A percentile compares a stretch with the other conserved stretches of the same genome.
These are phyloP conservation scores for Epichloe amarillans DNA, from an alignment of 2,329 filamentous ascomycete species.

Conservation along the genomic window DNA sequence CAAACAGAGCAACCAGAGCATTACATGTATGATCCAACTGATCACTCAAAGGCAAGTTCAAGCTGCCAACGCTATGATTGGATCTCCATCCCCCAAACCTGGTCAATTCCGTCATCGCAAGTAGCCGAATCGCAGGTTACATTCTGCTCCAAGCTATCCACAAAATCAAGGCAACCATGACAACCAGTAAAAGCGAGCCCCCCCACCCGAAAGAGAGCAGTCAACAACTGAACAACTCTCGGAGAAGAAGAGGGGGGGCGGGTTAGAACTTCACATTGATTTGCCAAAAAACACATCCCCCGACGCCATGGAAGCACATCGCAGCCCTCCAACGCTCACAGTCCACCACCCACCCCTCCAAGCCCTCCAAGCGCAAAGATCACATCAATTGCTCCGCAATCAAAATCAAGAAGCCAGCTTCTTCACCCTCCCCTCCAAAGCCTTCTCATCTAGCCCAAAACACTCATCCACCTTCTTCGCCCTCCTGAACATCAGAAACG, in stretches of 20 bases:
- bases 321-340: neutral
- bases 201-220: too few species aligned
- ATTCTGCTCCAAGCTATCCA: neutral
- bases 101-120: neutral
- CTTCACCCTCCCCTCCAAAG: neutral
- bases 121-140: neutral
- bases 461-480: conserved; percentile 54
- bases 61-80: neutral
- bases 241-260: too few species aligned
- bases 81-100: neutral
- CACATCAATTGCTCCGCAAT: conserved; percentile 7
- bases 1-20: too few species aligned
- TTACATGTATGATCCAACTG: too few species aligned
- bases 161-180: neutral
- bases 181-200: neutral
- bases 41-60: too few species aligned
- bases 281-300: too few species aligned
- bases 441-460: conserved; percentile 1
- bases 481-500: conserved; percentile 73
- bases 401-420: conserved; percentile 9
- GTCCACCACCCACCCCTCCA: too few species aligned
- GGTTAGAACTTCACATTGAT: too few species aligned
- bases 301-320: too few species aligned
- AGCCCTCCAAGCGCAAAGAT: neutral
- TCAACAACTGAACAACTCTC: too few species aligned